Conservation (phyloP, 1,284 basidiomycete species). For the Naganishia albida region DNA sequence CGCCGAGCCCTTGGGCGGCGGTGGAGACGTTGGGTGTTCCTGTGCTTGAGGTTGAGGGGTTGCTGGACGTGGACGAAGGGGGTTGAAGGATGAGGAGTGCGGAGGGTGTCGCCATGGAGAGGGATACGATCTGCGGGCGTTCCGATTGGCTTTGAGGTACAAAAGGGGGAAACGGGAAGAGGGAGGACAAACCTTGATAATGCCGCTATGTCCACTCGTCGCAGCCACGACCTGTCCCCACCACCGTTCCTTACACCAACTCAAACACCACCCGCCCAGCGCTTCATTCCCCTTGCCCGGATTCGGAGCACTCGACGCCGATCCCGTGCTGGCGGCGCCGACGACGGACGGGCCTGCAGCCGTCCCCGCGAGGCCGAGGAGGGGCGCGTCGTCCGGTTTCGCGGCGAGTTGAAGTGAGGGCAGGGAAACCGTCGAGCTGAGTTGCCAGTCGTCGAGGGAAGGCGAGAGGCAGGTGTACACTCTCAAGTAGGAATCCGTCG, state of each 20-base stretch:
- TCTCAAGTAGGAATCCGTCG: conserved; percentile 79
- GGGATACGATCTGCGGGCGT: conserved; percentile 54
- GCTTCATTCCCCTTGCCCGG: conserved; percentile 56
- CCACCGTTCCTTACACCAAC: conserved; percentile 90
- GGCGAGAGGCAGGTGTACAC: conserved; percentile 89
- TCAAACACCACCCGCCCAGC: conserved; percentile 85
- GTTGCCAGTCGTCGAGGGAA: conserved; percentile 73
- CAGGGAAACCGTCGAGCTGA: conserved; percentile 76
- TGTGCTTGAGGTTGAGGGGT: conserved; percentile 24
- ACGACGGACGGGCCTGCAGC: neutral
- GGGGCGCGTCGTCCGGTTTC: neutral
- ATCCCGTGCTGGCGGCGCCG: neutral
- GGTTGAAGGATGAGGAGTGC: conserved; percentile 48
- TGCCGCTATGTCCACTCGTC: conserved; percentile 68
- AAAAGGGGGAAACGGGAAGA: neutral
- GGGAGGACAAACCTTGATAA: conserved; percentile 65
- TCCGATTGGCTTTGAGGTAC: neutral
- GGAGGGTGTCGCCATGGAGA: conserved; percentile 52
- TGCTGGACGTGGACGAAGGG: conserved; percentile 26
- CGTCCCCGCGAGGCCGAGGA: conserved; percentile 24
- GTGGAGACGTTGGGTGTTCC: conserved; percentile 35
- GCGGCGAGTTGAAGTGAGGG: conserved; percentile 53
- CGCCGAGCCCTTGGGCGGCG: conserved; percentile 36
- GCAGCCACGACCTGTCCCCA: conserved; percentile 86
- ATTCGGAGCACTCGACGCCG: conserved; percentile 7